phyloP scores from a whole-genome alignment of 2,329 filamentous ascomycete species.

The Acarospora socialis region DNA sequence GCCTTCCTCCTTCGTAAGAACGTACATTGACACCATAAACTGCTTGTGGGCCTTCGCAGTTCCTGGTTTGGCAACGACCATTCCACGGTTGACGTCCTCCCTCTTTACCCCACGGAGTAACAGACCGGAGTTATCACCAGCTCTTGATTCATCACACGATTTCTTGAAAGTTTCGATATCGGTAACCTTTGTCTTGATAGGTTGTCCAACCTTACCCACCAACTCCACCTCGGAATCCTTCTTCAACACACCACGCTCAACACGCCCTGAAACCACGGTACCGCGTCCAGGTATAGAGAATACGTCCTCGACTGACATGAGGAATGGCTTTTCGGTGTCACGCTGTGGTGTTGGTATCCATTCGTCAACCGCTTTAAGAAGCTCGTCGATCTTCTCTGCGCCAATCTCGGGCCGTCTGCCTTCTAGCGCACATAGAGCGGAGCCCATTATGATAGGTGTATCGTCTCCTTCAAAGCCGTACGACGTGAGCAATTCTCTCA shows the following conservation, averaged over 20 bases:
- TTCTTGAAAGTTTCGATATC: constrained; percentile 99
- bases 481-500: constrained; percentile 83
- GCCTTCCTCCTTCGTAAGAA: constrained; percentile 94
- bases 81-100: constrained; percentile 86
- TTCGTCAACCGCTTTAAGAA: constrained; percentile 73
- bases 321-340: constrained; percentile 94
- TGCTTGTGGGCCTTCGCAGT: constrained; percentile 74
- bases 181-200: constrained; percentile 98
- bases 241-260: constrained; percentile 90
- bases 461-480: constrained; percentile 98
- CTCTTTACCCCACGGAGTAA: constrained; percentile 91
- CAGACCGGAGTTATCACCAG: constrained; percentile 96
- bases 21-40: constrained; percentile 93
- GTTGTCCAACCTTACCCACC: constrained; percentile 62
- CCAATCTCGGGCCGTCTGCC: constrained; percentile 78
- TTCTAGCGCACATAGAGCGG: constrained; percentile 87
- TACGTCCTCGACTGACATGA: constrained; percentile 94
- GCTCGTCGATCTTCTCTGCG: constrained; percentile 73
- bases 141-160: constrained; percentile 89
- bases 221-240: constrained; percentile 90
- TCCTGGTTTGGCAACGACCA: constrained; percentile 80
- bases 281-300: constrained; percentile 87
- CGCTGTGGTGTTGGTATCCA: constrained; percentile 96
- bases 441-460: constrained; percentile 93
- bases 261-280: constrained; percentile 91